Base-by-base conservation (phyloP, 805 yeast species). In the Saturnispora halmiae region DNA sequence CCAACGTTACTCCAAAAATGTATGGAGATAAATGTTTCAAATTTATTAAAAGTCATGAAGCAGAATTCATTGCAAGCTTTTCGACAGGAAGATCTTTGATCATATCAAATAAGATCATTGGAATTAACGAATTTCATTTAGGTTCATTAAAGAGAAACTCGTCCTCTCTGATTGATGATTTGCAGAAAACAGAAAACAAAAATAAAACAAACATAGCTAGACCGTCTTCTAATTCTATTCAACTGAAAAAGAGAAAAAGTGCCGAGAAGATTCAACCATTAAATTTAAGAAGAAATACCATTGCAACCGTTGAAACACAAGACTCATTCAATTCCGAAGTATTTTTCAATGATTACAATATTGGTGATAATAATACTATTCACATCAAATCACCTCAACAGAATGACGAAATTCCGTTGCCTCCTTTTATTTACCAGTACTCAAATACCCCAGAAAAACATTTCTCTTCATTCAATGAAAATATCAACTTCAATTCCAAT, bases 1-100 rank as follows among this genome's bases (percentile, higher is more conserved):
- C 94, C 4, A 90, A 94, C 2, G 70, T 84, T 44, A 85, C 95
- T 1, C 94, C 94, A 19, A 83, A 85, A 64, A 80, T 84, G 6
- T 85, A 85, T 53, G 95, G 95, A 38, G 94, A 85, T 54, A 77
- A 78, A 47, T 82, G 94, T 55, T 79, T 75, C 67, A 79, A 74
- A 47, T 76, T 59, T 50, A 65, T 79, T 49, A 70, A 69, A 21
- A 30, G 36, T 46, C 58, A 59, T 10, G 48, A 46, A 22, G 40
- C 34, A 10, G 49, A 51, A 36, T 50, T 53, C 13, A 29, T 40
- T n/a, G 21, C 34, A 5, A 44, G 45, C 16, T 43, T 46, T 10
- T 35, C 43, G 15, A 38, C 46, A 26, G 34, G 41, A 4, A 45
- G 47, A 11, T 50, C 58, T 3, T 54, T 62, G 19, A 50, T 58